Base-by-base conservation (phyloP, 305 asterid species). In the Lippia alba region DNA sequence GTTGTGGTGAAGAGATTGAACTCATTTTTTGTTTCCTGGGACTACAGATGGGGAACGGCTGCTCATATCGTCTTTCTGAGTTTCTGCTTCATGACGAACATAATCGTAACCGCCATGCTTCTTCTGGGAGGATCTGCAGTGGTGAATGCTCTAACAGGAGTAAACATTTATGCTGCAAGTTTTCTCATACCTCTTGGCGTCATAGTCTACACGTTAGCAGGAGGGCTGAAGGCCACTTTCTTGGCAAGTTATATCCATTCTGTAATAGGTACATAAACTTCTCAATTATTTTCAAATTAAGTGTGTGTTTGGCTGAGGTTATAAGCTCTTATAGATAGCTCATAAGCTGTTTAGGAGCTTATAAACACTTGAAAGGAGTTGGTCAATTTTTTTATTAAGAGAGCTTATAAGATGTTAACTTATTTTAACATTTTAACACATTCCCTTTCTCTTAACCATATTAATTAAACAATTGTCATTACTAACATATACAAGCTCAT, bases 121-220 rank as follows among this genome's bases (percentile, higher is more conserved):
- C 94, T 92, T 50, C 98, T 92, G 7, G 97, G 98, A 18, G 98
- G 98, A 48, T 92, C 98, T 2, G 96, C 96, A 4, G 96, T 92
- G 0, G 97, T 90, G 72, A 92, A 79, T 76, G 98, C 97, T 24
- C 93, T 92, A 40, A 90, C 98, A 0, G 93, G 93, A 12, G 97
- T 92, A 30, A 87, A 92, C 68, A 86, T 92, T 45, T 92, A 92
- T 17, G 97, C 96, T 24, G 98, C 98, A 4, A 92, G 98, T 74
- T 92, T 92, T 32, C 91, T 92, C 61, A 92, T 90, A 32, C 97
- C 98, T 34, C 90, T 92, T 0, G 98, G 98, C 18, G 97, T 92
- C 8, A 69, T 90, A 32, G 86, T 89, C 39, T 92, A 92, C 85
- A 92, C 98, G 4, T 77, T 90, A 5, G 96, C 97, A 1, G 98